Conservation (phyloP, 306 rosid genomes). For the Trifolium repens region DNA sequence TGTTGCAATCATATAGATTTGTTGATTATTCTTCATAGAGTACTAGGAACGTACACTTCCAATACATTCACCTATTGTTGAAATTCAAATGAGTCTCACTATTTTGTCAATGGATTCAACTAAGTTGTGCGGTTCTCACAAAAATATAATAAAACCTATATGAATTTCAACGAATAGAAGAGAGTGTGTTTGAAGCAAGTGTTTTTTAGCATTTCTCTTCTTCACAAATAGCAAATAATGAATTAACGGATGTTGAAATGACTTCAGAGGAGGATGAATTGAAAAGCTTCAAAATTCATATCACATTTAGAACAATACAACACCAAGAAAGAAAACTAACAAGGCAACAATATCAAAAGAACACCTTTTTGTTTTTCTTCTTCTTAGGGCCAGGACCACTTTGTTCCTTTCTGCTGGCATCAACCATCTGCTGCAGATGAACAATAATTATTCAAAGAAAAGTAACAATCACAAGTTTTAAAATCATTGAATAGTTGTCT, state of each 20-base stretch:
- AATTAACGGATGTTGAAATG: conserved; percentile 15
- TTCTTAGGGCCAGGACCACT: conserved; percentile 55
- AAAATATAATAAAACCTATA: neutral
- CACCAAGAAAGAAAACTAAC: conserved; percentile 30
- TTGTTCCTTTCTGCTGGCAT: conserved; percentile 49
- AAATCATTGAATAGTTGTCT: neutral
- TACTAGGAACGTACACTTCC: neutral
- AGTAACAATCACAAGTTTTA: conserved; percentile 10
- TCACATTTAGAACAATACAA: conserved; percentile 23
- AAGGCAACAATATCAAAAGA: conserved; percentile 24
- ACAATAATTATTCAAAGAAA: conserved; percentile 39
- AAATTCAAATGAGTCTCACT: neutral
- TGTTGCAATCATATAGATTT: conserved; percentile 22
- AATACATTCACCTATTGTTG: neutral
- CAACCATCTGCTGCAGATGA: conserved; percentile 49
- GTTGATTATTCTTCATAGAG: conserved; percentile 16
- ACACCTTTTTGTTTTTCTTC: conserved; percentile 72
- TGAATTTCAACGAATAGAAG: neutral
- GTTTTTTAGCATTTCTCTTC: neutral
- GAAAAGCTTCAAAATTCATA: conserved; percentile 17
- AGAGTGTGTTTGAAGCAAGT: neutral
- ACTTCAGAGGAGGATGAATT: conserved; percentile 15
- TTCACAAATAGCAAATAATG: conserved; percentile 28
- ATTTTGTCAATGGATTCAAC: neutral
- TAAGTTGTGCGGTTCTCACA: neutral